These are phyloP conservation scores for Backusella westeae DNA, from an alignment of 192 early-diverging fungal species.

Conservation along the genomic window DNA sequence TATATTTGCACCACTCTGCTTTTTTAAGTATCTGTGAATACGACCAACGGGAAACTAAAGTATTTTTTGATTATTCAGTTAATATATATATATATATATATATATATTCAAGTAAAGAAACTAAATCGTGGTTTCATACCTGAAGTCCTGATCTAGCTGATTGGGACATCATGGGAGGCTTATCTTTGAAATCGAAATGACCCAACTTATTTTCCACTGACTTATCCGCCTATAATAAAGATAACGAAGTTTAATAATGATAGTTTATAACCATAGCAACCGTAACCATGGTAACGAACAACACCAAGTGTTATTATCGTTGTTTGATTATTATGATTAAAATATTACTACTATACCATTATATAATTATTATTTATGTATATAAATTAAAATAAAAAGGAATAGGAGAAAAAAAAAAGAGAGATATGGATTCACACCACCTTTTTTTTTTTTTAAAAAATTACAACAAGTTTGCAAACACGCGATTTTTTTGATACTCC, in stretches of 20 bases:
- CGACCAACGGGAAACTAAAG: conserved; percentile 90
- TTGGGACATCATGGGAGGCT: conserved; percentile 52
- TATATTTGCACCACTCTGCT: conserved; percentile 72
- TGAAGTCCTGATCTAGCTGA: conserved; percentile 62
- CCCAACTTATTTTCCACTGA: conserved; percentile 4
- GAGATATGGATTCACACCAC: not conserved
- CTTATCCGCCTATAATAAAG: conserved; percentile 26
- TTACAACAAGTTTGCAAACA: not conserved
- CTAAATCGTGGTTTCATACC: conserved; percentile 34
- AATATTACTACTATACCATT: not conserved
- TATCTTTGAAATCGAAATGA: conserved; percentile 33
- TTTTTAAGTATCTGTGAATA: conserved; percentile 91
- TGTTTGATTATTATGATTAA: too few relatives aligned
- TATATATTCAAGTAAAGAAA: too few relatives aligned
- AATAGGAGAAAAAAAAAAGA: not conserved
- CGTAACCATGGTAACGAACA: not conserved
- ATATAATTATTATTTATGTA: not conserved
- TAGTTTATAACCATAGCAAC: not conserved
- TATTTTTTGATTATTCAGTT: too few relatives aligned
- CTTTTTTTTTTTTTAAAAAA: not conserved
- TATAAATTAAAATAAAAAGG: not conserved
- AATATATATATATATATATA: too few relatives aligned
- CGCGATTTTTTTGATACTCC: not conserved
- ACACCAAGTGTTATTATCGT: not conserved
- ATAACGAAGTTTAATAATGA: not conserved